These are phyloP conservation scores for Candida silvicultrix DNA, from an alignment of 805 yeast genomes.

Conservation along the genomic window DNA sequence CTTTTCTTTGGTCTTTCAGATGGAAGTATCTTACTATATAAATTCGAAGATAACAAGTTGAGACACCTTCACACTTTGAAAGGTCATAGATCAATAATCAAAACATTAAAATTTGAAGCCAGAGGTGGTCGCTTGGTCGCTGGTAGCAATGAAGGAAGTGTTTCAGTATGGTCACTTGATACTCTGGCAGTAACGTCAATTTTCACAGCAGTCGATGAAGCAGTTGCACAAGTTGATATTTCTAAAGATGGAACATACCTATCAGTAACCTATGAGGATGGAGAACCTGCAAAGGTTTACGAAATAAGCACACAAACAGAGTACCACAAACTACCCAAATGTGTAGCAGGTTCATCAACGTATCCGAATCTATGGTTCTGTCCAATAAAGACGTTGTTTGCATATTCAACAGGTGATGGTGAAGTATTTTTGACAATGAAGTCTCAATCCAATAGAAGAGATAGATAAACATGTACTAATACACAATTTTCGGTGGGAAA, in stretches of 20 bases:
- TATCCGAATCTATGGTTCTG: slow-evolving; percentile 26
- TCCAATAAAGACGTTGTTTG: slow-evolving; percentile 22
- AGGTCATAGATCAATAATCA: slow-evolving; percentile 47
- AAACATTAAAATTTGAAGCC: slow-evolving; percentile 44
- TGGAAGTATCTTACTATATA: slow-evolving; percentile 34
- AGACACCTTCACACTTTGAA: slow-evolving; percentile 15
- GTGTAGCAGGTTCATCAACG: slow-evolving; percentile 12
- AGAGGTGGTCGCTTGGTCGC: slow-evolving; percentile 42
- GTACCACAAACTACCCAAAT: slow-evolving; percentile 12
- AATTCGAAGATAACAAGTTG: slow-evolving; percentile 6
- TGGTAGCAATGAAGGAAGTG: slow-evolving; percentile 54
- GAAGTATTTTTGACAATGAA: slow-evolving; percentile 5
- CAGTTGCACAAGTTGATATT: slow-evolving; percentile 32
- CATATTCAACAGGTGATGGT: slow-evolving; percentile 23
- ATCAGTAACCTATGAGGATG: slow-evolving; percentile 38
- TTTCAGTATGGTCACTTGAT: slow-evolving; percentile 41
- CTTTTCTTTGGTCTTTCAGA: slow-evolving; percentile 40
- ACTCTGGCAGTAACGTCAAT: slow-evolving; percentile 33
- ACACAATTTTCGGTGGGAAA: no score
- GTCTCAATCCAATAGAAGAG: not conserved
- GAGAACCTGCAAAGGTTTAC: slow-evolving; percentile 33
- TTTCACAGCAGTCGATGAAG: slow-evolving; percentile 35
- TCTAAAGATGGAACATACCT: slow-evolving; percentile 41
- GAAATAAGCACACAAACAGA: slow-evolving; percentile 25
- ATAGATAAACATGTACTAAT: no score